Evolutionary conservation across 2,329 filamentous ascomycete species (phyloP).

Genomic region (Curvularia sp.): DNA sequence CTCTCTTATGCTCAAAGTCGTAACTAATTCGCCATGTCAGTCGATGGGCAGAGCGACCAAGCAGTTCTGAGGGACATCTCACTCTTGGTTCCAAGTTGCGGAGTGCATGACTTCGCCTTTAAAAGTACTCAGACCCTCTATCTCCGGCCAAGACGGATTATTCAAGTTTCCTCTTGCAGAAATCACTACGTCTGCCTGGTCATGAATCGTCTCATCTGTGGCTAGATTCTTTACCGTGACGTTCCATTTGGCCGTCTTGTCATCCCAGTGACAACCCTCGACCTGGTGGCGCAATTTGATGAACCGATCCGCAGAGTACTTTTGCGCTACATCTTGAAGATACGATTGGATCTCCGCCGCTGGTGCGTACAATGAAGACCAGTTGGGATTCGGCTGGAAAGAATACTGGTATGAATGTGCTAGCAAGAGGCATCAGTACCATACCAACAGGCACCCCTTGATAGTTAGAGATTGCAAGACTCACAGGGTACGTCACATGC

Average conservation of each 20-base stretch:
- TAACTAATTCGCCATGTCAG: slow-evolving; percentile 30
- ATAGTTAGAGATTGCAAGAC: neutral
- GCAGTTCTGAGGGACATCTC: neutral
- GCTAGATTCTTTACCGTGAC: slow-evolving; percentile 45
- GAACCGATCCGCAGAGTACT: slow-evolving; percentile 50
- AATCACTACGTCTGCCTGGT: slow-evolving; percentile 42
- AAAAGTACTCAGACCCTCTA: slow-evolving; percentile 42
- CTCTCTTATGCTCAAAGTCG: slow-evolving; percentile 43
- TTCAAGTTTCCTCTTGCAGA: slow-evolving; percentile 46
- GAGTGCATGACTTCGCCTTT: slow-evolving; percentile 49
- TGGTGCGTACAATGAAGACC: slow-evolving; percentile 53
- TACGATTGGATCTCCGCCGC: slow-evolving; percentile 50
- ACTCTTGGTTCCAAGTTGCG: slow-evolving; percentile 47
- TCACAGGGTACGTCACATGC: slow-evolving; percentile 53
- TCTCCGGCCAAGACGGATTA: slow-evolving; percentile 44
- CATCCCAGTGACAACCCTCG: slow-evolving; percentile 45
- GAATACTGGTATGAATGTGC: slow-evolving; percentile 55
- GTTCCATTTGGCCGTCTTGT: slow-evolving; percentile 46
- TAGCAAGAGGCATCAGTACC: slow-evolving; percentile 16
- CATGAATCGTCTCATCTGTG: slow-evolving; percentile 37
- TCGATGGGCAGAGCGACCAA: neutral
- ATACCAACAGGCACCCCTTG: no score
- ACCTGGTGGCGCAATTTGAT: slow-evolving; percentile 49
- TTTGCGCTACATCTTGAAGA: slow-evolving; percentile 44
- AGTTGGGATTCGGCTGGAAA: slow-evolving; percentile 54